Evolutionary conservation across 371 early-diverging fungal genomes (phyloP).

Genomic region (Syncephalastrum contaminatum): DNA sequence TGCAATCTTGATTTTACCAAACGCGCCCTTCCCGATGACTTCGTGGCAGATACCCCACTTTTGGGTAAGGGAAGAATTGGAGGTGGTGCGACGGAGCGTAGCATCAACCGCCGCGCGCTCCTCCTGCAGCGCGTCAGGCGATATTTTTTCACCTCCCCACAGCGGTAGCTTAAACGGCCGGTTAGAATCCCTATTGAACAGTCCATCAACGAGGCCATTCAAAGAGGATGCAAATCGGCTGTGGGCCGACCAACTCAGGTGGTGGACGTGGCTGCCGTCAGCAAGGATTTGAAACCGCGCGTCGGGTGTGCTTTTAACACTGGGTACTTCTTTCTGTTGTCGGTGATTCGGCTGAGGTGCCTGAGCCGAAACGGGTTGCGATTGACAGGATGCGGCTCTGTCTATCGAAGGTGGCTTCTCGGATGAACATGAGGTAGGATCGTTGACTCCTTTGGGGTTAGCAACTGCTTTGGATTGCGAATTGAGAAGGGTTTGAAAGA

Average conservation of each 20-base stretch:
- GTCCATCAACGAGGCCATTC: constrained; percentile 31
- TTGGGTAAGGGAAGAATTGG: constrained; percentile 25
- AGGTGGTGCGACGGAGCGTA: constrained; percentile 17
- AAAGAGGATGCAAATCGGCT: constrained; percentile 33
- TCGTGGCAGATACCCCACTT: constrained; percentile 52
- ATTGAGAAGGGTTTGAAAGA: constrained; percentile 30
- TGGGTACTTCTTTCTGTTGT: background rate
- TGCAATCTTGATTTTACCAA: constrained; percentile 45
- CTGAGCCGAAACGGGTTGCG: background rate
- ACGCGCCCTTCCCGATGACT: constrained; percentile 50
- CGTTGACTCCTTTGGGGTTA: constrained; percentile 1
- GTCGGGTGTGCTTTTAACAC: constrained; percentile 1
- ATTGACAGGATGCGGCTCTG: background rate
- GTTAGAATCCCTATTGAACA: constrained; percentile 14
- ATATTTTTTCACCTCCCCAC: constrained; percentile 25
- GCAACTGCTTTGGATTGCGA: constrained; percentile 9
- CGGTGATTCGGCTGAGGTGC: constrained; percentile 4
- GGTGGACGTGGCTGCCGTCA: constrained; percentile 38
- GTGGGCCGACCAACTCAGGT: constrained; percentile 29
- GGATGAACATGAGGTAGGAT: background rate
- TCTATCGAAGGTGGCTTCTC: background rate
- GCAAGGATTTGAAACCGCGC: constrained; percentile 30
- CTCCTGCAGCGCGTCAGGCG: constrained; percentile 26
- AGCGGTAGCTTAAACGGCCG: constrained; percentile 13
- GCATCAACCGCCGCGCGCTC: constrained; percentile 25